phyloP scores from a whole-genome alignment of 2,329 filamentous ascomycete species.

The Pyrenophora graminea region DNA sequence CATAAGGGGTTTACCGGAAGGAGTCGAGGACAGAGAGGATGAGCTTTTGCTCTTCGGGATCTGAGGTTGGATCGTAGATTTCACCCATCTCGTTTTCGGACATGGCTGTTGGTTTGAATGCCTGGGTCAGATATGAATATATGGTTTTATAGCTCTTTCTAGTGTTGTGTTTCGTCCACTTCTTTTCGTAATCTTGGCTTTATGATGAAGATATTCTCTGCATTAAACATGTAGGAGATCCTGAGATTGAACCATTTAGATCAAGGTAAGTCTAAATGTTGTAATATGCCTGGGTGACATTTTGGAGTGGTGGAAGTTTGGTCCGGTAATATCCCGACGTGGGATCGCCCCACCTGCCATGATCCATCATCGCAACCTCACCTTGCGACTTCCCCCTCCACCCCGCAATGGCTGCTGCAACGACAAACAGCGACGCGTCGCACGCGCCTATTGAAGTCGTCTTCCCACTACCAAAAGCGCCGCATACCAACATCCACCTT shows the following conservation, averaged over 20 bases:
- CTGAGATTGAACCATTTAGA: too few species aligned
- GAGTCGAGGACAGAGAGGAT: constrained; percentile 85
- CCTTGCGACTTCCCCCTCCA: background rate
- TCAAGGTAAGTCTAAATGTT: too few species aligned
- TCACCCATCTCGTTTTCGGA: constrained; percentile 58
- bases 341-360: constrained; percentile 9
- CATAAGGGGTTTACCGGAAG: constrained; percentile 65
- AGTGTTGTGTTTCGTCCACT: background rate
- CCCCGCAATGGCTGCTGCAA: constrained; percentile 24
- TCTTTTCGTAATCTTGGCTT: background rate
- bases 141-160: background rate
- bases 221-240: too few species aligned
- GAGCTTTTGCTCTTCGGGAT: constrained; percentile 79
- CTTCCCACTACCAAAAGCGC: constrained; percentile 61
- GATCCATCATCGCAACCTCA: constrained; percentile 4
- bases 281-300: too few species aligned
- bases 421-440: constrained; percentile 19
- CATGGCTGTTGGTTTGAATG: constrained; percentile 17
- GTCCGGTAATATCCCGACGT: constrained; percentile 1
- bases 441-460: constrained; percentile 58
- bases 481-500: constrained; percentile 62
- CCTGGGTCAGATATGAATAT: background rate
- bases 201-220: too few species aligned
- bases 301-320: background rate
- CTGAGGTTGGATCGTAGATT: constrained; percentile 67